Percentiles rank a stretch among this genome's conserved stretches.
Evolutionary conservation across 257 asterid species (phyloP).

Genomic region (Gentiana macrophylla): DNA sequence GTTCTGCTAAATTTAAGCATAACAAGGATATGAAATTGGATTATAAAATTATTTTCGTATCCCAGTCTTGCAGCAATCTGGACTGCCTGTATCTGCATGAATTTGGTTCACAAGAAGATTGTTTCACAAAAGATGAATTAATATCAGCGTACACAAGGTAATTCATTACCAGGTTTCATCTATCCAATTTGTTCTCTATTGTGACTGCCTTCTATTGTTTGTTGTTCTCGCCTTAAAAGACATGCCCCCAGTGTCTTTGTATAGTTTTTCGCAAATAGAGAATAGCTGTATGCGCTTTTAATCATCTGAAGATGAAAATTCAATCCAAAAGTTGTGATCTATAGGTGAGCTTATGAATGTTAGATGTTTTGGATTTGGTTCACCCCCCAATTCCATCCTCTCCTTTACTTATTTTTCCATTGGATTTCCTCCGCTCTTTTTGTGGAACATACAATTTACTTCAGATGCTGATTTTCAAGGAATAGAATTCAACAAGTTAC

Average conservation of each 20-base stretch:
- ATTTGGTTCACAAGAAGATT: slow-evolving; percentile 75
- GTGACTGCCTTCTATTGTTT: not conserved
- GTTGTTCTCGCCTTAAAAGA: not conserved
- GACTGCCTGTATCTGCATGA: slow-evolving; percentile 91
- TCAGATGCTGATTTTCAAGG: slow-evolving; percentile 42
- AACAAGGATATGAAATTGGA: not conserved
- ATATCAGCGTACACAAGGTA: slow-evolving; percentile 86
- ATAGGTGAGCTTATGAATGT: not conserved
- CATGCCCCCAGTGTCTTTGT: no score
- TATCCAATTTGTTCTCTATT: not conserved
- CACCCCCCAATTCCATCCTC: no score
- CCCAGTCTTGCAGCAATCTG: slow-evolving; percentile 84
- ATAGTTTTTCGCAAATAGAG: no score
- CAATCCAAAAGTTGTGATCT: not conserved
- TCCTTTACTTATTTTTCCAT: not conserved
- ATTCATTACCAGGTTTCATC: not conserved
- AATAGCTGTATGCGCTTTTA: no score
- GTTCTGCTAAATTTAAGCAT: not conserved
- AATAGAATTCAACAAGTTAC: slow-evolving; percentile 73
- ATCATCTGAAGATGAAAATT: no score
- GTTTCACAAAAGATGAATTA: slow-evolving; percentile 88
- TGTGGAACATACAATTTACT: slow-evolving; percentile 22
- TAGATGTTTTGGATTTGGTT: not conserved
- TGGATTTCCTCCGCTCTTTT: slow-evolving; percentile 3
- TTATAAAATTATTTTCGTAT: slow-evolving; percentile 12